Base-by-base conservation (phyloP, 2,329 filamentous ascomycete species). In the Ophiostoma perfectum region DNA sequence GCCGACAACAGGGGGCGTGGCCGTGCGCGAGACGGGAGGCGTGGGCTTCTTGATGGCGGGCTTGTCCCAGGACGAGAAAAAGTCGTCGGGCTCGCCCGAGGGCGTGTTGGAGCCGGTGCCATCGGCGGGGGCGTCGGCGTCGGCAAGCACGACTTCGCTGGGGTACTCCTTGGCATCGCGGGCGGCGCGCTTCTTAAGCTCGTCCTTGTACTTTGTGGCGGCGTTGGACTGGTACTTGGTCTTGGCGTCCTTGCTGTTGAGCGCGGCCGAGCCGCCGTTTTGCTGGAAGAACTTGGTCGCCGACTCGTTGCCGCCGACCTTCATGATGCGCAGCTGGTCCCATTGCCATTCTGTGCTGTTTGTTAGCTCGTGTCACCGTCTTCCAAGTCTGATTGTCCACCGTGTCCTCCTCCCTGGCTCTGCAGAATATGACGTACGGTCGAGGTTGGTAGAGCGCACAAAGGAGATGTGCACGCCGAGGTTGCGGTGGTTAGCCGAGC, bases 31-130 rank as follows among this genome's bases (percentile, higher is more conserved):
- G 60, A 95, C 86, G 16, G 95, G 94, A 73, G 96, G 96, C 72
- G 92, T 97, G 47, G 94, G 94, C 74, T 93, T 89, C 84, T 98
- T 99, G 80, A 99, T 96, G 4, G 93, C 87, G 36, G 95, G 95
- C 81, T 98, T 97, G 76, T 98, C 95, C 95, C 94, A 99, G 0
- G 93, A 97, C 9, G 94, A 97, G 81, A 99, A 99, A 83, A 99
- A 99, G 78, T 98, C 95, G 75, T 97, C 93, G 27, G 90, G 84
- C 73, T 97, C 93, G 73, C 88, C 90, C 63, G 90, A 86, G n/a
- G 93, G 91, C 11, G 92, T 96, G 72, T 84, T 87, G 49, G 87
- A 83, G 70, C 92, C 89, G 65, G 84, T 81, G 38, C 81, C 82
- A 66, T 88, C 85, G 27, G 58, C 63, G 74, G 98, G 94, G 68